Evolutionary conservation across 2,329 filamentous ascomycete species (phyloP).

Genomic region (Fusarium sp.): DNA sequence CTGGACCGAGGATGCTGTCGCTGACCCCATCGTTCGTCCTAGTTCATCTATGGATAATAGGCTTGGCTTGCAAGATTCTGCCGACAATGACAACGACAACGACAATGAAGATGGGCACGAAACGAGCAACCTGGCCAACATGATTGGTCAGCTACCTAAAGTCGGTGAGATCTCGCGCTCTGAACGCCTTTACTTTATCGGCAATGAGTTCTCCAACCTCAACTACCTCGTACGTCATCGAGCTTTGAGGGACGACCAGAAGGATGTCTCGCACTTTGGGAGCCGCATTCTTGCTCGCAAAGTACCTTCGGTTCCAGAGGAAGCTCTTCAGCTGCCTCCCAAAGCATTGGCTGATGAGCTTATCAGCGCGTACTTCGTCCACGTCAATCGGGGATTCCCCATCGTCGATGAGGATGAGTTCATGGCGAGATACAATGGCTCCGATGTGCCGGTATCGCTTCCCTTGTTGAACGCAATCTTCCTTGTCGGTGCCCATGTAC

Average conservation of each 20-base stretch:
- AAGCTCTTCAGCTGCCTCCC: slow-evolving; percentile 60
- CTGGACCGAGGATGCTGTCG: slow-evolving; percentile 19
- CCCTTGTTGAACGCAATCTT: slow-evolving; percentile 60
- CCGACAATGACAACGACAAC: slow-evolving; percentile 42
- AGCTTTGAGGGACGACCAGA: slow-evolving; percentile 40
- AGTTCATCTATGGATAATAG: slow-evolving; percentile 19
- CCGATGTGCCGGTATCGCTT: slow-evolving; percentile 56
- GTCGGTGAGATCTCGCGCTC: slow-evolving; percentile 57
- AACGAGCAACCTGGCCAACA: slow-evolving; percentile 56
- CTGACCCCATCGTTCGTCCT: slow-evolving; percentile 17
- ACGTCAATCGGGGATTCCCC: slow-evolving; percentile 61
- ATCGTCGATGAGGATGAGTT: slow-evolving; percentile 62
- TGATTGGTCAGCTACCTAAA: slow-evolving; percentile 58
- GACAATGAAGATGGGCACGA: slow-evolving; percentile 51
- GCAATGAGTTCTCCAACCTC: slow-evolving; percentile 64
- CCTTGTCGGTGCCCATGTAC: slow-evolving; percentile 61
- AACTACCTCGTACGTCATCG: slow-evolving; percentile 63
- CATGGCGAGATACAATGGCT: slow-evolving; percentile 58
- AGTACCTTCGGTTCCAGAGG: slow-evolving; percentile 52
- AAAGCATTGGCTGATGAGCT: slow-evolving; percentile 58
- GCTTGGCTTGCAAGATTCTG: slow-evolving; percentile 18
- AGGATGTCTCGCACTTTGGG: slow-evolving; percentile 48
- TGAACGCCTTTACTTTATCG: slow-evolving; percentile 62
- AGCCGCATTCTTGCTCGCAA: slow-evolving; percentile 49
- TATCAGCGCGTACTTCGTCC: slow-evolving; percentile 59